A percentile compares a stretch with the other conserved stretches of the same genome.
phyloP scores from a whole-genome alignment of 169 alveolate species.

The Perkinsus chesapeaki region DNA sequence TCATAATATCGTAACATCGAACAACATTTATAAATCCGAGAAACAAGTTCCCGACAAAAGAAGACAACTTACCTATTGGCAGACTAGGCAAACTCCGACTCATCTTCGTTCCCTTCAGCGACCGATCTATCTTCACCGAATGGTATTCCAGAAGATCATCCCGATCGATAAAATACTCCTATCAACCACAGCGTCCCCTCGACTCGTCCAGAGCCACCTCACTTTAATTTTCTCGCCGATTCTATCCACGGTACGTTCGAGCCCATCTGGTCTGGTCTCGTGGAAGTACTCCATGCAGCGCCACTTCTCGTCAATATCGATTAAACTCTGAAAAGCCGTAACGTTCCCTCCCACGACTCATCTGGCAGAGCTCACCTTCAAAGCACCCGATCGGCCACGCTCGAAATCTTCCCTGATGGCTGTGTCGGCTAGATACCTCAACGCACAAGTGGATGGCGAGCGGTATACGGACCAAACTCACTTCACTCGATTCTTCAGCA shows the following conservation, averaged over 20 bases:
- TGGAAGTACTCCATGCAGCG: neutral
- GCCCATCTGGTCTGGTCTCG: neutral
- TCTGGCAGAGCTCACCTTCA: neutral
- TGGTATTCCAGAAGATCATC: constrained; percentile 2
- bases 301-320: neutral
- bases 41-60: no score
- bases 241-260: neutral
- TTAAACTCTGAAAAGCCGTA: neutral
- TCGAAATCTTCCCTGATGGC: neutral
- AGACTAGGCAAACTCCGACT: neutral
- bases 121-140: constrained; percentile 1
- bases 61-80: neutral
- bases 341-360: neutral
- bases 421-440: neutral
- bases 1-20: no score
- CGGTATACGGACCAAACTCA: no score
- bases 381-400: neutral
- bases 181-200: neutral
- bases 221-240: neutral
- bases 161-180: neutral
- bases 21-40: no score
- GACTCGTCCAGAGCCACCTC: neutral
- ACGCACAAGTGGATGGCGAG: neutral
- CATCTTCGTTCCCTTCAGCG: neutral
- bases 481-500: neutral